Conservation (phyloP, 2,329 filamentous ascomycete species). For the Mycogone perniciosa region DNA sequence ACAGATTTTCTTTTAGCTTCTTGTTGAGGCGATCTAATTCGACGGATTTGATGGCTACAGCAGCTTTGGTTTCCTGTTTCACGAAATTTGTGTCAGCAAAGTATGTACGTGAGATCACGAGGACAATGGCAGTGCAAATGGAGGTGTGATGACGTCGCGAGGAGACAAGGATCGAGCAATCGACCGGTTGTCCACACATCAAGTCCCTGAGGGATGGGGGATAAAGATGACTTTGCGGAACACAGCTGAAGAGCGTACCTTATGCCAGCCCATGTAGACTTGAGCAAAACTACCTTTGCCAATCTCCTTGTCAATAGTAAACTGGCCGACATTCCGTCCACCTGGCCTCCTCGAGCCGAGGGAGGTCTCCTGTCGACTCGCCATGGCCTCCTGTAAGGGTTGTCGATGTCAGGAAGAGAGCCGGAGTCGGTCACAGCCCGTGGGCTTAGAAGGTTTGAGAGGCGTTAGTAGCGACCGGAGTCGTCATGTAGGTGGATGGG, state of each 20-base stretch:
- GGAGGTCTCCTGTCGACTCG: constrained; percentile 33
- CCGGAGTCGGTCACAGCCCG: constrained; percentile 27
- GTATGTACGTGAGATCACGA: neutral
- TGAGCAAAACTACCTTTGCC: constrained; percentile 97
- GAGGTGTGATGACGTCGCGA: too few species aligned
- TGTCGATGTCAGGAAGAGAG: constrained; percentile 29
- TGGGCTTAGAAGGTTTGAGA: constrained; percentile 32
- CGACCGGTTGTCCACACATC: neutral
- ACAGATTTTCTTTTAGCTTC: constrained; percentile 94
- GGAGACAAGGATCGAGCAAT: neutral
- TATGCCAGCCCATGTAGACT: constrained; percentile 82
- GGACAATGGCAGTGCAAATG: neutral
- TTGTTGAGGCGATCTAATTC: constrained; percentile 84
- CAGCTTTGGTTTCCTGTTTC: constrained; percentile 64
- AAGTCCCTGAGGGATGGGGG: neutral
- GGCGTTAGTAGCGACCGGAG: constrained; percentile 26
- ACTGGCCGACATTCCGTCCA: constrained; percentile 57
- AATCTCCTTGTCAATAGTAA: constrained; percentile 80
- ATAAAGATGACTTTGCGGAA: constrained; percentile 2
- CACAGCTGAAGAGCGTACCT: constrained; percentile 42
- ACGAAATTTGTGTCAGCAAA: constrained; percentile 4
- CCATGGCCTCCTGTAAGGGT: constrained; percentile 32
- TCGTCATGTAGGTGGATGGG: constrained; percentile 36
- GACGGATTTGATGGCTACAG: constrained; percentile 95
- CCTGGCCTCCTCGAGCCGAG: constrained; percentile 30